These are phyloP conservation scores for Mycena sanguinolenta DNA, from an alignment of 768 basidiomycete species.

Conservation along the genomic window DNA sequence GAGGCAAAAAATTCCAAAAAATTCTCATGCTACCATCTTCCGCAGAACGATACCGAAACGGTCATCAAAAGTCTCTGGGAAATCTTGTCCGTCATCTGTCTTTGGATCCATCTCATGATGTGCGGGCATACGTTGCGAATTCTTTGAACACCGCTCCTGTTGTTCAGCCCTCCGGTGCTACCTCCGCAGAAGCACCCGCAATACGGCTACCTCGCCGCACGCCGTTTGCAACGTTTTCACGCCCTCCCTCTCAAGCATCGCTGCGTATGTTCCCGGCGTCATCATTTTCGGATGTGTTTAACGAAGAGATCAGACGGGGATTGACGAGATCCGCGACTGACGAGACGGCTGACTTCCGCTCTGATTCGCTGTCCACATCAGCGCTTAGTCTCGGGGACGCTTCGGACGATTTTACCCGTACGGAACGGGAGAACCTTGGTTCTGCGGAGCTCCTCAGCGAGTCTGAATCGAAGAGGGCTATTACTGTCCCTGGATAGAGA, in stretches of 20 bases:
- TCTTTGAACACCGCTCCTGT: slow-evolving; percentile 32
- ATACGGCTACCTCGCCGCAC: slow-evolving; percentile 22
- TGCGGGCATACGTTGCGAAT: slow-evolving; percentile 68
- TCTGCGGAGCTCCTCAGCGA: slow-evolving; percentile 18
- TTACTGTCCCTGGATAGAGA: slow-evolving; percentile 30
- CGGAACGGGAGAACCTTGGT: slow-evolving; percentile 33
- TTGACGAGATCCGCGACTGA: slow-evolving; percentile 23
- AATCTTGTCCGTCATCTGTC: slow-evolving; percentile 62
- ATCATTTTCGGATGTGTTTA: slow-evolving; percentile 2
- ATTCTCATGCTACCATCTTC: slow-evolving; percentile 28
- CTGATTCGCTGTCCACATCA: slow-evolving; percentile 17
- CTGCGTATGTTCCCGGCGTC: background rate
- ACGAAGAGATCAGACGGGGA: slow-evolving; percentile 17
- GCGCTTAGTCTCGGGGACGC: slow-evolving; percentile 20
- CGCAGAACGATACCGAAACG: slow-evolving; percentile 47
- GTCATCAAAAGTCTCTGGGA: slow-evolving; percentile 47
- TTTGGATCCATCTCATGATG: slow-evolving; percentile 71
- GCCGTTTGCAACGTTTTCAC: slow-evolving; percentile 53
- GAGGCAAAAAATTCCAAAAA: slow-evolving; percentile 10
- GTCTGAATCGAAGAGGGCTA: slow-evolving; percentile 18
- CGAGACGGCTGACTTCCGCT: slow-evolving; percentile 49
- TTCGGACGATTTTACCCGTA: slow-evolving; percentile 36
- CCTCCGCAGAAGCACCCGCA: background rate
- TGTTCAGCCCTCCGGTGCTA: slow-evolving; percentile 17
- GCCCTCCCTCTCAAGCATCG: slow-evolving; percentile 47